Base-by-base conservation (phyloP, 2,329 filamentous ascomycete species). In the Furcasterigmium sp. region DNA sequence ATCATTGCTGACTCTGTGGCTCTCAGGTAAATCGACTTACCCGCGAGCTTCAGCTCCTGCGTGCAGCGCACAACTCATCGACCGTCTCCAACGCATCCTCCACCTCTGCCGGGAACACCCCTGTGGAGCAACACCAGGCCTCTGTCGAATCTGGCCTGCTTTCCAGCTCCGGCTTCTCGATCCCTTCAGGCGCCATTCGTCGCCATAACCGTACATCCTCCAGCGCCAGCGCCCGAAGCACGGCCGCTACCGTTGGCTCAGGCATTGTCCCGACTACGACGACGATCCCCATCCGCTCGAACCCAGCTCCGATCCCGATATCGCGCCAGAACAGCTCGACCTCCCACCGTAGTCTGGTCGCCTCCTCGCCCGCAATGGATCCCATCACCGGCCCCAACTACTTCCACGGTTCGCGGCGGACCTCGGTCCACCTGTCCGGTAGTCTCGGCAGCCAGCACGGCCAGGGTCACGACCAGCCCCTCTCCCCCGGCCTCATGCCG, bases 11-110 rank as follows among this genome's bases (percentile, higher is more conserved):
- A 52, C 39, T 7, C 7, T 21, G 11, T 2, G 25, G 14, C 14
- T 36, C 10, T 6, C 58, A 91, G 88, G 87, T 96, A 47, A 97
- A 97, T 68, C 88, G 91, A 26, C 75, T 97, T 25, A 95, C 88
- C 1, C 85, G 91, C 45, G 91, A 97, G 61, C 80, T 97, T 28
- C 84, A 85, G 14, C 73, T 89, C 41, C 80, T 97, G n/a, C 86
- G 91, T 43, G 75, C 78, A 23, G 76, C 78, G 19, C 79, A 84
- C 46, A 84, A 84, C 55, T 79, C 80, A 7, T 84, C 80, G 0
- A 79, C 82, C 23, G 78, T 73, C 5, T 84, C 80, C 36, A 84
- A 83, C 56, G 62, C 78, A n/a, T 84, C 80, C 3, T 84, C 80
- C 1, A 72, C 74, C 3, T 80, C 77, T 1, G 69, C 77, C 21